phyloP scores from a whole-genome alignment of 306 rosid species.

The Albizia julibrissin region DNA sequence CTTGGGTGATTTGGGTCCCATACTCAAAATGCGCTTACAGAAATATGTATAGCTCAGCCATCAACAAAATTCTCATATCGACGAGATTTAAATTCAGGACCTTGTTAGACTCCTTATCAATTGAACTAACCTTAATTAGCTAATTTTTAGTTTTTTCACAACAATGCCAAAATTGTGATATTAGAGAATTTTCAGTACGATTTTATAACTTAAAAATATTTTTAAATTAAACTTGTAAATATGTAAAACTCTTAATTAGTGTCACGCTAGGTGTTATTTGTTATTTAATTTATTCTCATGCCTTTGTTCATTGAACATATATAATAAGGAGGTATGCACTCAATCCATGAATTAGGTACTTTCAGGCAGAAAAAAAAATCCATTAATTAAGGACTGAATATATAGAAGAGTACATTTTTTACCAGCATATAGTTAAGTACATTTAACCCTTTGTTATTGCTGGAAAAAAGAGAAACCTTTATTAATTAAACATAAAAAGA shows the following conservation, averaged over 20 bases:
- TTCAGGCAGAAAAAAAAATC: no score
- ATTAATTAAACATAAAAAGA: neutral
- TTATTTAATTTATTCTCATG: neutral
- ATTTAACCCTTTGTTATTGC: neutral
- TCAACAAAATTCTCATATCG: no score
- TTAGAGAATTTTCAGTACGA: neutral
- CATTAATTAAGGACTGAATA: neutral
- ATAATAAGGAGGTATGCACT: neutral
- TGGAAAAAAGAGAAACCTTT: neutral
- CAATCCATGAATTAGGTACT: neutral
- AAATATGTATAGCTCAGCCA: no score
- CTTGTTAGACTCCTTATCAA: no score
- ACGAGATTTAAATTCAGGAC: no score
- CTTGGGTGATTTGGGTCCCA: no score
- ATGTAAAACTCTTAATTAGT: neutral
- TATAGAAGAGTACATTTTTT: neutral
- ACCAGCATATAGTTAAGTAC: neutral
- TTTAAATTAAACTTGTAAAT: neutral
- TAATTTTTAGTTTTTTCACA: no score
- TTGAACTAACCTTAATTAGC: no score
- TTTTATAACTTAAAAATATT: neutral
- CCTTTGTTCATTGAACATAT: neutral
- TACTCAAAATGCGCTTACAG: no score
- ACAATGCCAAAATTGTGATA: no score
- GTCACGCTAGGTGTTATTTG: neutral